A percentile compares a stretch with the other conserved stretches of the same genome.
Evolutionary conservation across 306 rosid species (phyloP).

Genomic region (Nissolia schottii): DNA sequence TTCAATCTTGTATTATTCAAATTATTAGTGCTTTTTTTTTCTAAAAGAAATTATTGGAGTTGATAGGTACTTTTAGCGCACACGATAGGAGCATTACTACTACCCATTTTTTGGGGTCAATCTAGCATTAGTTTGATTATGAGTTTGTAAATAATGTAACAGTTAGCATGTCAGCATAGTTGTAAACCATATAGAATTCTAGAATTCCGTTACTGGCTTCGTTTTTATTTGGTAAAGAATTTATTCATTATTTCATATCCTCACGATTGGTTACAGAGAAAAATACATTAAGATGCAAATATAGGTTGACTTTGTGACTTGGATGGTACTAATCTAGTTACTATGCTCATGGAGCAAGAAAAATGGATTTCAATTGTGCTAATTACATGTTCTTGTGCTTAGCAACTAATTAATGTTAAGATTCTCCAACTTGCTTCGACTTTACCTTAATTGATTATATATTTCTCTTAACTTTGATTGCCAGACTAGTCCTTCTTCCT

Average conservation of each 20-base stretch:
- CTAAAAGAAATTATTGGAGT: no score
- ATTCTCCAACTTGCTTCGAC: no score
- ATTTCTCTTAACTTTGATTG: no score
- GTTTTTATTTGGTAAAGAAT: not conserved
- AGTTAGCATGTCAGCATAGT: not conserved
- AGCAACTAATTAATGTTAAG: not conserved
- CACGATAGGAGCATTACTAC: conserved; percentile 20
- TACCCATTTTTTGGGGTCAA: conserved; percentile 24
- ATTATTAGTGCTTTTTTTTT: not conserved
- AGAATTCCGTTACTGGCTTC: no score
- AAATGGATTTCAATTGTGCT: not conserved
- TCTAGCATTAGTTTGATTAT: conserved; percentile 10
- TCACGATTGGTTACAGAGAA: not conserved
- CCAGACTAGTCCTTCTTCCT: no score
- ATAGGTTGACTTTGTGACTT: not conserved
- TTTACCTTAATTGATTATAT: no score
- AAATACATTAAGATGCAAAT: not conserved
- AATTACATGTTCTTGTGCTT: not conserved
- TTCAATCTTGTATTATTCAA: conserved; percentile 24
- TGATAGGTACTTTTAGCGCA: not conserved
- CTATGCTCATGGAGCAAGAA: not conserved
- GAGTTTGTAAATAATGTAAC: conserved; percentile 38
- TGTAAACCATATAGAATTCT: not conserved
- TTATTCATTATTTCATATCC: not conserved
- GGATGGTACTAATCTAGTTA: not conserved